phyloP scores from a whole-genome alignment of 805 yeast genomes.

The Candida golubevii region DNA sequence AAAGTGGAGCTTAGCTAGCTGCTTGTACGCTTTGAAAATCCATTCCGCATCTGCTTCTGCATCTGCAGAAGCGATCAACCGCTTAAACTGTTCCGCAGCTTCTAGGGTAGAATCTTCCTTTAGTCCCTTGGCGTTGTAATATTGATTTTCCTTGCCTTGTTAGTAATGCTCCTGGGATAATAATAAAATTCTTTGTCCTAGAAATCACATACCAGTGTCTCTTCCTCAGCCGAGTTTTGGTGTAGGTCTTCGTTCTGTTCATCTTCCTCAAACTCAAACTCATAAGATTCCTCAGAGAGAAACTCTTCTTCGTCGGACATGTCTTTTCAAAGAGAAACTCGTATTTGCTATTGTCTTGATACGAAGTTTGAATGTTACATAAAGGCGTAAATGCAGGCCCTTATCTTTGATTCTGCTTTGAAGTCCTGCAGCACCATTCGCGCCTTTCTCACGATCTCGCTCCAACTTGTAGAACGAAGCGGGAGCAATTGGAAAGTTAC shows the following conservation, averaged over 20 bases:
- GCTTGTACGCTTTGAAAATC: slow-evolving; percentile 39
- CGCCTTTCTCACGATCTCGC: too few relatives aligned
- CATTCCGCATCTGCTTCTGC: slow-evolving; percentile 26
- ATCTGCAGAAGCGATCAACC: slow-evolving; percentile 18
- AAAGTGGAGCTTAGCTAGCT: slow-evolving; percentile 35
- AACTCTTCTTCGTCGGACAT: slow-evolving; percentile 38
- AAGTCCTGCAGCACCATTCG: too few relatives aligned
- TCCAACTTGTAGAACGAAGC: too few relatives aligned
- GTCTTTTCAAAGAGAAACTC: slow-evolving; percentile 33
- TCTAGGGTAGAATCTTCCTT: slow-evolving; percentile 26
- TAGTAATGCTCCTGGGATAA: slow-evolving; percentile 13
- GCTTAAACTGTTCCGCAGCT: slow-evolving; percentile 12
- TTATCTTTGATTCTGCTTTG: too few relatives aligned
- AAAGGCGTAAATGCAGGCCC: neutral
- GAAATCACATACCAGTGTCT: slow-evolving; percentile 15
- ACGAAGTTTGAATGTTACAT: neutral
- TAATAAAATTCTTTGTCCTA: neutral
- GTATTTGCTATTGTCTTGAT: slow-evolving; percentile 25
- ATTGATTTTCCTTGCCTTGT: slow-evolving; percentile 26
- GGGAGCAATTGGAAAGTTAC: too few relatives aligned
- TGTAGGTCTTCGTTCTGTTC: slow-evolving; percentile 31
- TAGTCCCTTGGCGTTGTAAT: slow-evolving; percentile 36
- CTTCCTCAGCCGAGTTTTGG: slow-evolving; percentile 15
- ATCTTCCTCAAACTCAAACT: slow-evolving; percentile 30
- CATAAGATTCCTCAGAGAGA: slow-evolving; percentile 38